These are phyloP conservation scores for Camellia oleifera DNA, from an alignment of 179 eudicot species.

Conservation along the genomic window DNA sequence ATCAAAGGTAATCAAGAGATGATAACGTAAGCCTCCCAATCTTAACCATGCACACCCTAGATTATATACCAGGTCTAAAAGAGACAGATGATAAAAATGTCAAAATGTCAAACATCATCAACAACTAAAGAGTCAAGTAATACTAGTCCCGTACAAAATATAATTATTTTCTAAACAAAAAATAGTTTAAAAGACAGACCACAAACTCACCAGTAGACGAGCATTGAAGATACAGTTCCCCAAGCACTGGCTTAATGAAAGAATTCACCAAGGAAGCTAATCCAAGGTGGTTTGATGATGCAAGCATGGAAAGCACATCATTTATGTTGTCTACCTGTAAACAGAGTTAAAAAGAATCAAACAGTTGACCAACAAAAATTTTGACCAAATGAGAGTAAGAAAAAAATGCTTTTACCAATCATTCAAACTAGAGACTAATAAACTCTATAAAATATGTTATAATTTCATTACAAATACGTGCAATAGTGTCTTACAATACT, in stretches of 20 bases:
- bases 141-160: not conserved
- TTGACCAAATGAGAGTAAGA: not conserved
- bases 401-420: not conserved
- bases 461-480: not conserved
- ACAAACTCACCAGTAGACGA: slow-evolving; percentile 43
- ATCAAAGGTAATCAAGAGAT: slow-evolving; percentile 68
- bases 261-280: slow-evolving; percentile 48
- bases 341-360: not conserved
- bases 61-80: slow-evolving; percentile 34
- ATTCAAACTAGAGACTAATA: not conserved
- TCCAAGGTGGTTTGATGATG: slow-evolving; percentile 58
- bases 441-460: not conserved
- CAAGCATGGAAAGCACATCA: slow-evolving; percentile 49
- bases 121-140: not conserved
- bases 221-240: slow-evolving; percentile 38
- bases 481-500: not conserved
- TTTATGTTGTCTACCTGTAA: slow-evolving; percentile 40
- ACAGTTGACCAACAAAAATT: not conserved
- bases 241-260: slow-evolving; percentile 63
- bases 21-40: slow-evolving; percentile 75
- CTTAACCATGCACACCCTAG: slow-evolving; percentile 72
- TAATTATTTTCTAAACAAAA: not conserved
- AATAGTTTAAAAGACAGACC: not conserved
- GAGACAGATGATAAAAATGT: not conserved
- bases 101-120: not conserved